Conservation (phyloP, 164 flowering plant genomes). For the Nymphaea thermarum region DNA sequence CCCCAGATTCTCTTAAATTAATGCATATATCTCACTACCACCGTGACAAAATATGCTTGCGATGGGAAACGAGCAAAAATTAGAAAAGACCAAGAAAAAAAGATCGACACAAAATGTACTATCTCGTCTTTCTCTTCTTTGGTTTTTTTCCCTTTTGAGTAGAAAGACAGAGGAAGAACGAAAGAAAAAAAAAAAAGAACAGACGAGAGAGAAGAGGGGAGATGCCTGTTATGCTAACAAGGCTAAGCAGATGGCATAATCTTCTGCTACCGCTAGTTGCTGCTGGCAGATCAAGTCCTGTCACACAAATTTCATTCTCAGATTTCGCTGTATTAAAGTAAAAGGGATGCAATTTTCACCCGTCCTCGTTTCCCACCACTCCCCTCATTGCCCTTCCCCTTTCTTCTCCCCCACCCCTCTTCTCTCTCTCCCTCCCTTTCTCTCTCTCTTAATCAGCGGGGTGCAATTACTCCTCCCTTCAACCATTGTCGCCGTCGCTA, state of each 20-base stretch:
- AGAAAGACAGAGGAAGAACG: conserved; percentile 3
- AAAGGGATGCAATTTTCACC: conserved; percentile 13
- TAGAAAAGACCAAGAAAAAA: not conserved
- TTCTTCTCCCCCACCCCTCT: conserved; percentile 3
- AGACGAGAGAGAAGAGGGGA: not conserved
- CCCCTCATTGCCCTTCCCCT: conserved; percentile 1
- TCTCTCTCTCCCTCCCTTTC: not conserved
- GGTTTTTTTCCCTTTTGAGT: not conserved
- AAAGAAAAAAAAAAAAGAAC: conserved; percentile 2
- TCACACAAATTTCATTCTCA: conserved; percentile 26
- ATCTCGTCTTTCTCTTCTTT: not conserved
- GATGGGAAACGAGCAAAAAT: not conserved
- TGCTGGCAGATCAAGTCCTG: conserved; percentile 21
- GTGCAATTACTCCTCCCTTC: not conserved
- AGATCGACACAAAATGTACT: not conserved
- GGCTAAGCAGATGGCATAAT: conserved; percentile 5
- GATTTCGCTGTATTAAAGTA: conserved; percentile 19
- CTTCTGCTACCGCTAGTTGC: conserved; percentile 7
- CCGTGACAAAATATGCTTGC: not conserved
- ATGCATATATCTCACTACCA: not conserved
- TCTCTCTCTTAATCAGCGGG: not conserved
- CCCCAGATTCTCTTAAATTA: not conserved
- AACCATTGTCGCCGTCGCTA: not conserved
- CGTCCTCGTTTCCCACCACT: conserved; percentile 12
- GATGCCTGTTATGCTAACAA: too few species aligned